Evolutionary conservation across 371 early-diverging fungal genomes (phyloP), one percentile per base, ranked within the genome.

Genomic region (Actinomortierella ambigua): DNA sequence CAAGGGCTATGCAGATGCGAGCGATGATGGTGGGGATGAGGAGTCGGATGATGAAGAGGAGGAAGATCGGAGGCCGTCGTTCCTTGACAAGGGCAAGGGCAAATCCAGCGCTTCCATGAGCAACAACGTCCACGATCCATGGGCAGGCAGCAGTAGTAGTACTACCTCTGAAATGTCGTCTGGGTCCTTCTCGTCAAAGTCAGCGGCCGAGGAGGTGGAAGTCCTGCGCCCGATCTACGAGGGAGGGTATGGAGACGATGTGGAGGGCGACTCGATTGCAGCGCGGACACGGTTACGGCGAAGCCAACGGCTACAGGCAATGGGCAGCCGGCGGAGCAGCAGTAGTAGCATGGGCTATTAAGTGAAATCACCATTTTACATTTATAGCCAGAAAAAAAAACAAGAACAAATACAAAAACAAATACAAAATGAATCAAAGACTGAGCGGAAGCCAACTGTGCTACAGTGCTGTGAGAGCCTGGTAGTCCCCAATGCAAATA

Each of bases 301-400:
- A 39, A 60, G 58, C 57, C 65, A 57, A 43, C 55, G 69, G 29
- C 57, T 69, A 41, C 69, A 69, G 49, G 57, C 69, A 17, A 56
- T 48, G 11, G 48, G 22, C 6, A 46, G 17, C 17, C 8, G 22
- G 4, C 46, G 46, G 7, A 4, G 34, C 7, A 34, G 34, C 11
- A 34, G 34, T 34, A 34, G 34, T 11, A 34, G 34, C 34, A 34
- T 34, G 34, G 34, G 34, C 11, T 34, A 34, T 11, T 34, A 34
- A 11, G n/a, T n/a, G n/a, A n/a, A n/a, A n/a, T n/a, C n/a, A n/a
- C n/a, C n/a, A n/a, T n/a, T n/a, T n/a, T n/a, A n/a, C n/a, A n/a
- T n/a, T n/a, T n/a, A n/a, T n/a, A n/a, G n/a, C n/a, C n/a, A n/a
- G n/a, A n/a, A 34, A 34, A 11, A 34, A 34, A 34, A 34, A 34